phyloP scores from a whole-genome alignment of 2,329 filamentous ascomycete genomes.

The Ceratocystis alfenasii region DNA sequence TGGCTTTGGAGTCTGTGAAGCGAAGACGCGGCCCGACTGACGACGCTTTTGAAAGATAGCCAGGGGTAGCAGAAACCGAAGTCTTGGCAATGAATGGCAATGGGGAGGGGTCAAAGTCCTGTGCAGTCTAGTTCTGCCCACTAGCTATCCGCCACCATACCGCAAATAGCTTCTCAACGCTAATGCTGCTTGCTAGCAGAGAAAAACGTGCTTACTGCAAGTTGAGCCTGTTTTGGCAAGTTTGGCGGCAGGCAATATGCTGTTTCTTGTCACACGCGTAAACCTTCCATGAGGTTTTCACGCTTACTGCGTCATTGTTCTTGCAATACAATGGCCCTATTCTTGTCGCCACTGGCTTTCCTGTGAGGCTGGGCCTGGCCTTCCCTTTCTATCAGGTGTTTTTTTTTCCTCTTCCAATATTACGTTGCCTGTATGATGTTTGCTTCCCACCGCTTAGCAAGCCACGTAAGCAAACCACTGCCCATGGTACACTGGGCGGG shows the following conservation, averaged over 20 bases:
- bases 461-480: not conserved
- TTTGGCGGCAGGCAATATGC: too few species aligned
- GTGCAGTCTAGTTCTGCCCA: not conserved
- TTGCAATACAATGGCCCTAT: not conserved
- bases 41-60: slow-evolving; percentile 1
- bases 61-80: not conserved
- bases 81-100: not conserved
- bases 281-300: not conserved
- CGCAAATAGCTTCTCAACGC: not conserved
- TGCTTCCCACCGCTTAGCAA: not conserved
- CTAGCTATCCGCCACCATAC: not conserved
- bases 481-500: not conserved
- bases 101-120: not conserved
- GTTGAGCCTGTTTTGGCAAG: too few species aligned
- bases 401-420: not conserved
- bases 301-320: not conserved
- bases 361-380: too few species aligned
- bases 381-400: not conserved
- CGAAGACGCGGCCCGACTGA: slow-evolving; percentile 7
- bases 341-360: too few species aligned
- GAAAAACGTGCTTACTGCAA: too few species aligned
- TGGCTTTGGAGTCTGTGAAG: not conserved
- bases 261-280: not conserved
- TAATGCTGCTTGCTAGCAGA: not conserved
- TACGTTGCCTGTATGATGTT: not conserved